A percentile compares a stretch with the other conserved stretches of the same genome.
These are phyloP conservation scores for Fragaria iinumae DNA, from an alignment of 306 rosid species.

Conservation along the genomic window DNA sequence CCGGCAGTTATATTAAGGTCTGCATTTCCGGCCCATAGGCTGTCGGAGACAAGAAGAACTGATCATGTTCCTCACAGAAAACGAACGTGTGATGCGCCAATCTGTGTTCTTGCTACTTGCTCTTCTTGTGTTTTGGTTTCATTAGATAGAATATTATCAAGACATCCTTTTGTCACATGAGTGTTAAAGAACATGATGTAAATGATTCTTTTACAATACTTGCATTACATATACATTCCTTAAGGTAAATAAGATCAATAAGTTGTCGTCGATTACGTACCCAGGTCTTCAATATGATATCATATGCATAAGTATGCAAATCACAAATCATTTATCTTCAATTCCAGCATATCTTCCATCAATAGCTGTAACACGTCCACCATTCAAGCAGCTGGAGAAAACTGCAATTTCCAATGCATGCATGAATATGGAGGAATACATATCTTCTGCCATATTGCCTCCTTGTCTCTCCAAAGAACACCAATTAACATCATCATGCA, in stretches of 20 bases:
- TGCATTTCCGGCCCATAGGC: neutral
- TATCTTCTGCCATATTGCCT: conserved; percentile 1
- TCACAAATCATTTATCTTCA: neutral
- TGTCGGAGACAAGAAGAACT: neutral
- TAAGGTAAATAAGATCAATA: no score
- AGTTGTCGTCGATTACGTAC: neutral
- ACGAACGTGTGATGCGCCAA: neutral
- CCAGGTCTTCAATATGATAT: neutral
- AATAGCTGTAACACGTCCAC: neutral
- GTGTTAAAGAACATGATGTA: no score
- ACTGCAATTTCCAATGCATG: neutral
- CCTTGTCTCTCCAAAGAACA: neutral
- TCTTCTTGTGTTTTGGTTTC: neutral
- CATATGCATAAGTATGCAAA: neutral
- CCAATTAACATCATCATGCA: neutral
- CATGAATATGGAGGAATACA: neutral
- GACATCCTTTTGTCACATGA: neutral
- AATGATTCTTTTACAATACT: no score
- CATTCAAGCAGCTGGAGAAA: neutral
- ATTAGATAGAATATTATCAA: neutral
- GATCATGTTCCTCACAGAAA: neutral
- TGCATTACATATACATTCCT: no score
- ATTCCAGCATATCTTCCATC: neutral
- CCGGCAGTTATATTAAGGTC: neutral
- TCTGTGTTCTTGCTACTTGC: neutral